These are phyloP conservation scores for Lasiodiplodia theobromae DNA, from an alignment of 2,329 filamentous ascomycete genomes.

Conservation along the genomic window DNA sequence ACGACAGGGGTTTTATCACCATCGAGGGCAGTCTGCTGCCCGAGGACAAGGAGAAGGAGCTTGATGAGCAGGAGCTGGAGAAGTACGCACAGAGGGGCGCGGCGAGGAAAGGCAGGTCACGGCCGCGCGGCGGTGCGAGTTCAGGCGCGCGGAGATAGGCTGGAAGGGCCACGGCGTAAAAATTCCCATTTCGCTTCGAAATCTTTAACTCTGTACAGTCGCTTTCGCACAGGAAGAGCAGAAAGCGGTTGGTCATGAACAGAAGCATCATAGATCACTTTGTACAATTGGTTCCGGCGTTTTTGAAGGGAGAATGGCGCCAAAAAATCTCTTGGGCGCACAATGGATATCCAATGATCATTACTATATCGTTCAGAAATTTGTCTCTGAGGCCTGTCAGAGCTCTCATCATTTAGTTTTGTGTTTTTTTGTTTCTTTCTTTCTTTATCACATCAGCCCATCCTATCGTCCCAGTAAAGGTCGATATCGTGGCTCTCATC, in stretches of 20 bases:
- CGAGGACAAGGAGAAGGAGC: slow-evolving; percentile 67
- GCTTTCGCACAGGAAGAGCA: slow-evolving; percentile 5
- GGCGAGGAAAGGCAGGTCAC: slow-evolving; percentile 13
- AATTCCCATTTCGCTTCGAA: neutral
- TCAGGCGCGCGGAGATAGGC: slow-evolving; percentile 10
- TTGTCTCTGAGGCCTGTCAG: neutral
- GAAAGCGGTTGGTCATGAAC: slow-evolving; percentile 13
- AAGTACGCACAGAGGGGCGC: slow-evolving; percentile 24
- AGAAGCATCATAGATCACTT: slow-evolving; percentile 23
- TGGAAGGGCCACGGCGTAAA: neutral
- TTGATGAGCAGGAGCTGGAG: slow-evolving; percentile 28
- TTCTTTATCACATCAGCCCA: slow-evolving; percentile 33
- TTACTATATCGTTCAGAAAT: slow-evolving; percentile 21
- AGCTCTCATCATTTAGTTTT: neutral
- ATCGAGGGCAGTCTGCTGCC: slow-evolving; percentile 87
- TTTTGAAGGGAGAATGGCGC: slow-evolving; percentile 8
- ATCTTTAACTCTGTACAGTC: neutral
- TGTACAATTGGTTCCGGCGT: slow-evolving; percentile 12
- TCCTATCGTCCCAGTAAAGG: slow-evolving; percentile 43
- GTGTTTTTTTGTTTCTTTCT: neutral
- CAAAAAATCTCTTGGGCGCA: slow-evolving; percentile 12
- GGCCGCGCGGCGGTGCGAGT: slow-evolving; percentile 3
- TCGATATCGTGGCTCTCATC: slow-evolving; percentile 41
- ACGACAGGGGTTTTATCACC: slow-evolving; percentile 78
- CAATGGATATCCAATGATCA: slow-evolving; percentile 27